Evolutionary conservation across 129 eudicot species (phyloP), one percentile per base, ranked within the genome.

Genomic region (Helichrysum umbraculigerum): DNA sequence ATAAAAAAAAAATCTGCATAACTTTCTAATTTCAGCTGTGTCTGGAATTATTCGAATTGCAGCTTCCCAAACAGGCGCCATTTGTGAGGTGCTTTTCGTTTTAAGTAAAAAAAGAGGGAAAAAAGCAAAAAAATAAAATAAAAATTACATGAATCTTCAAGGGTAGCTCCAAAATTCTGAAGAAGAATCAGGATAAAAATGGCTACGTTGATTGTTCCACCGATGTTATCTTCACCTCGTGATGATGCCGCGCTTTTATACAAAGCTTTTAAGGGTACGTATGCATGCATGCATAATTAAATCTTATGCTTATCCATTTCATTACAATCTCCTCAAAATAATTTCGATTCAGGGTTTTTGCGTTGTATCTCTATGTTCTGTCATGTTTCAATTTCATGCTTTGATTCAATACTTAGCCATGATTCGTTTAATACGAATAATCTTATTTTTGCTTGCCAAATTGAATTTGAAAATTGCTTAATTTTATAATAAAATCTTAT

Each of bases 261-360:
- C 81, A 72, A 71, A 7, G 96, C 98, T 74, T 92, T 92, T 30
- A 89, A 92, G 72, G 98, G 98, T 92, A 65, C 41, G 7, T 59
- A 8, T 22, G 30, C 66, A 60, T 60, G 54, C n/a, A 21, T 60
- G 52, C 52, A 21, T 75, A 11, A 30, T 75, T 66, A 62, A 9
- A 51, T 14, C 28, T 14, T 58, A 25, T 7, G 20, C 47, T 39
- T 39, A 44, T 51, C 19, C 19, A 15, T 16, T 52, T 7, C 58
- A 52, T 5, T 52, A 50, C 41, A 35, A 6, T 35, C 7, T 35
- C 41, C 41, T 35, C 6, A 0, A 35, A 35, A 35, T 8, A 35
- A 6, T 6, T 35, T 35, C 41, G 41, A 35, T 1, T 35, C 41
- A 35, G 7, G 3, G 0, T 35, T 35, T 6, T 35, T 35, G 41